Evolutionary conservation across 177 flowering plant genomes (phyloP).

Genomic region (Vitis hybrid): DNA sequence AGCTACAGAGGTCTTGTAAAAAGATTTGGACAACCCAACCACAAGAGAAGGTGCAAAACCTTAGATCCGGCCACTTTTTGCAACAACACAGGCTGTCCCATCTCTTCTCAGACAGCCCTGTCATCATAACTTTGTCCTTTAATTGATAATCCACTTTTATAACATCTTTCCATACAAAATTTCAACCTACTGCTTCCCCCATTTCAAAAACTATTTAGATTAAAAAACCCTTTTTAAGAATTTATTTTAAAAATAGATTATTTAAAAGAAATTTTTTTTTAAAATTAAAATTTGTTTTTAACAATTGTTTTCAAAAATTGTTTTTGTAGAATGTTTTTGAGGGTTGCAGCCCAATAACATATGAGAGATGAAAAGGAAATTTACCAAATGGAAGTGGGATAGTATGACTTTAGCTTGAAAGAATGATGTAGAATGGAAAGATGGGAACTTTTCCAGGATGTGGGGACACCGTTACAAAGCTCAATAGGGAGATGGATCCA

Average conservation of each 20-base stretch:
- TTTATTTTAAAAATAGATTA: no score
- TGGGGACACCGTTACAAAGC: not conserved
- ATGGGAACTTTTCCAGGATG: no score
- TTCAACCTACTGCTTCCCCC: conserved; percentile 3
- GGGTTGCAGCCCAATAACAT: no score
- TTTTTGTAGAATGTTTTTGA: no score
- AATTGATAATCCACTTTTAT: not conserved
- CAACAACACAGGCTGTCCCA: not conserved
- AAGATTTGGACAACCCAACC: not conserved
- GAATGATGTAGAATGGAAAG: not conserved
- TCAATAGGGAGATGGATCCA: not conserved
- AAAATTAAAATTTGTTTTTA: no score
- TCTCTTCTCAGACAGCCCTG: not conserved
- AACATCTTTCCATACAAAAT: not conserved
- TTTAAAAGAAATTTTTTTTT: no score
- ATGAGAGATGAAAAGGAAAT: no score
- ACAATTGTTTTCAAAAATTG: no score
- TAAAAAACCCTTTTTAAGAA: no score
- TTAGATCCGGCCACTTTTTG: not conserved
- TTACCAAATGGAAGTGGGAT: no score
- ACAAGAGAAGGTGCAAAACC: not conserved
- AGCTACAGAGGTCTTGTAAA: not conserved
- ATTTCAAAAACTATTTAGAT: not conserved
- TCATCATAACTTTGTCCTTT: not conserved
- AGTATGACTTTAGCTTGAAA: no score